A percentile compares a stretch with the other conserved stretches of the same genome.
phyloP scores from a whole-genome alignment of 192 early-diverging fungal species.

The Coemansia umbellata region DNA sequence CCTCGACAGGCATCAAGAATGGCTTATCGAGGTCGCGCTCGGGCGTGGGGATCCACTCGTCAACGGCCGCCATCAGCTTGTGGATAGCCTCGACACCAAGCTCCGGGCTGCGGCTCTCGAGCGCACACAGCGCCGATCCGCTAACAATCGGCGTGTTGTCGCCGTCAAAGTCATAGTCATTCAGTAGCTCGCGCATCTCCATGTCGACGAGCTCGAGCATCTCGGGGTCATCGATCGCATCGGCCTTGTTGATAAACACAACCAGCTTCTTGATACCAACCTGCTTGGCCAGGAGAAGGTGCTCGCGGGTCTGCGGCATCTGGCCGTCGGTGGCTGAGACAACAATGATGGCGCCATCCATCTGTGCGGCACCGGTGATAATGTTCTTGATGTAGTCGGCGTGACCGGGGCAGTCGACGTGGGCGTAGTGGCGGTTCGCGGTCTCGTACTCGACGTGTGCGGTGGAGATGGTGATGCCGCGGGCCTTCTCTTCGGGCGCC shows the following conservation, averaged over 20 bases:
- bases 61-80: conserved; percentile 92
- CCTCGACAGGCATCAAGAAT: conserved; percentile 98
- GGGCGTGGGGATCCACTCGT: conserved; percentile 88
- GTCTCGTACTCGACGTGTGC: conserved; percentile 99
- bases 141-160: conserved; percentile 87
- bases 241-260: conserved; percentile 99
- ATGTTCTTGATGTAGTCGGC: conserved; percentile 99
- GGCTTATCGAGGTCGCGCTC: conserved; percentile 94
- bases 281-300: conserved; percentile 92
- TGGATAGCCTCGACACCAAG: conserved; percentile 85
- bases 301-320: conserved; percentile 99
- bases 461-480: conserved; percentile 97
- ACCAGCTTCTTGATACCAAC: conserved; percentile 91
- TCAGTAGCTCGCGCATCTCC: conserved; percentile 96
- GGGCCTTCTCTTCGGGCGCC: conserved; percentile 95
- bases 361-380: conserved; percentile 97
- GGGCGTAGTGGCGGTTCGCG: conserved; percentile 83
- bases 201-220: conserved; percentile 99
- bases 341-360: conserved; percentile 98
- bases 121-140: conserved; percentile 92
- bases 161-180: conserved; percentile 89
- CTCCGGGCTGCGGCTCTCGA: conserved; percentile 87
- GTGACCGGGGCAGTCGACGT: conserved; percentile 97
- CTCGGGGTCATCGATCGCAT: conserved; percentile 92
- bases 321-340: conserved; percentile 97